These are phyloP conservation scores for Auricularia auricula-judae DNA, from an alignment of 768 basidiomycete genomes.

Conservation along the genomic window DNA sequence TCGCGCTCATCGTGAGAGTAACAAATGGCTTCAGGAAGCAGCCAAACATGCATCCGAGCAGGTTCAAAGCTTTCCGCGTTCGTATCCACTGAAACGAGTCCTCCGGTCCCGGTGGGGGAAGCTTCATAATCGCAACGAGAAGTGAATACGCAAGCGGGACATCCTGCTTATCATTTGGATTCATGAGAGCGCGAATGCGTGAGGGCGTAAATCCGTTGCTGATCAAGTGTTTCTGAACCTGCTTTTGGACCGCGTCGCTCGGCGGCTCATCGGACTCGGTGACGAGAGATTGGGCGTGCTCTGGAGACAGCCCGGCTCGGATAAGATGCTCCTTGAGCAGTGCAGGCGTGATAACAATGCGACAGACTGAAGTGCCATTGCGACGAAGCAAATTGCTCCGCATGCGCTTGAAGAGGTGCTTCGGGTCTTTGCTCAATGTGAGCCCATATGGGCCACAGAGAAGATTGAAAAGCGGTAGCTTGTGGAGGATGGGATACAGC, in stretches of 20 bases:
- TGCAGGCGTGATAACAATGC: constrained; percentile 15
- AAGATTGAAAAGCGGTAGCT: constrained; percentile 17
- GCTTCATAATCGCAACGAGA: constrained; percentile 16
- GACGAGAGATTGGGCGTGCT: neutral
- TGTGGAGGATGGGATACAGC: constrained; percentile 16
- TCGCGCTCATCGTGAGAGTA: constrained; percentile 17
- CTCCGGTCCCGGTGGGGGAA: constrained; percentile 8
- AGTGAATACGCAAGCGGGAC: constrained; percentile 18
- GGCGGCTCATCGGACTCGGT: neutral
- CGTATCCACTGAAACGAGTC: constrained; percentile 9
- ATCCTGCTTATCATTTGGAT: constrained; percentile 23
- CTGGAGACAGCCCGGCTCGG: constrained; percentile 1
- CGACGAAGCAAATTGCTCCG: constrained; percentile 19
- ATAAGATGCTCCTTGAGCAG: constrained; percentile 17
- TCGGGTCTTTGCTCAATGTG: constrained; percentile 24
- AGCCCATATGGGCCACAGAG: constrained; percentile 23
- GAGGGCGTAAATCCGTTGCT: neutral
- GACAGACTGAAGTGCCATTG: constrained; percentile 14
- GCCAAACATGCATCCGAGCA: constrained; percentile 13
- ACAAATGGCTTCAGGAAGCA: constrained; percentile 22
- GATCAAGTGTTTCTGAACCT: neutral
- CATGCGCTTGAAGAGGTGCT: constrained; percentile 24
- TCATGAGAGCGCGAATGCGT: constrained; percentile 12
- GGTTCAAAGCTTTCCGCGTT: constrained; percentile 14
- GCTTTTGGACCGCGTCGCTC: neutral